phyloP scores from a whole-genome alignment of 208 protist genomes.

The Zelonia costaricensis region DNA sequence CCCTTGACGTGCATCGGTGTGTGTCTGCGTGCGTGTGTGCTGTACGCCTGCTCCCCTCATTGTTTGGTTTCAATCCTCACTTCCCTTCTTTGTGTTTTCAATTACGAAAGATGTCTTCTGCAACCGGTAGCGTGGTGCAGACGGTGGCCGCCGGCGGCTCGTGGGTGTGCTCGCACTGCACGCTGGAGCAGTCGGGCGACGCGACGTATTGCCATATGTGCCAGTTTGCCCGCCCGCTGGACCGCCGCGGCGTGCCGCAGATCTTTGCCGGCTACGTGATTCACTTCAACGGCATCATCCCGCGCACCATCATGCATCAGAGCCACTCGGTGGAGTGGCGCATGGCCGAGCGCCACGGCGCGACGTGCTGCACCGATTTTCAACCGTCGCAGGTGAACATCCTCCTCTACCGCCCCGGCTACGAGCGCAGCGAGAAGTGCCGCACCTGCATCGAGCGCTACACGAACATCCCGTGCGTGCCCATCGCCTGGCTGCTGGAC shows the following conservation, averaged over 20 bases:
- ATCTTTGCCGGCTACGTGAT: conserved; percentile 83
- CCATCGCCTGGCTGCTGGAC: conserved; percentile 89
- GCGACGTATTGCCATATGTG: conserved; percentile 73
- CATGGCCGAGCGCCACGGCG: conserved; percentile 89
- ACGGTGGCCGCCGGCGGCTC: neutral
- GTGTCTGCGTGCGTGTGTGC: too few species aligned
- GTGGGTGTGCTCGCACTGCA: conserved; percentile 69
- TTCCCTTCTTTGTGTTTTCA: too few species aligned
- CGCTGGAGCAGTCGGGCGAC: conserved; percentile 43
- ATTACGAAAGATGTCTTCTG: too few species aligned
- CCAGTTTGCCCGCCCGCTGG: conserved; percentile 64
- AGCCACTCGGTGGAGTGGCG: conserved; percentile 91
- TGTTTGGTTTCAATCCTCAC: too few species aligned
- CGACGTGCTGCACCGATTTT: conserved; percentile 61
- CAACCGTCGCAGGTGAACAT: conserved; percentile 63
- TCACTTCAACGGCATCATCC: conserved; percentile 92
- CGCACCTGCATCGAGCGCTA: conserved; percentile 63
- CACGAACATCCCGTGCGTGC: conserved; percentile 55
- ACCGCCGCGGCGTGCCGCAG: conserved; percentile 73
- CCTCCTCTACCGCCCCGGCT: conserved; percentile 83
- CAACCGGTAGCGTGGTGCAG: too few species aligned
- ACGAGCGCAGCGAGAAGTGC: conserved; percentile 92
- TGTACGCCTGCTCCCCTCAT: too few species aligned
- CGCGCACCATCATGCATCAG: conserved; percentile 76
- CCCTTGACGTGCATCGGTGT: too few species aligned